phyloP scores from a whole-genome alignment of 2,329 filamentous ascomycete species.

The Alternaria novae-zelandiae region DNA sequence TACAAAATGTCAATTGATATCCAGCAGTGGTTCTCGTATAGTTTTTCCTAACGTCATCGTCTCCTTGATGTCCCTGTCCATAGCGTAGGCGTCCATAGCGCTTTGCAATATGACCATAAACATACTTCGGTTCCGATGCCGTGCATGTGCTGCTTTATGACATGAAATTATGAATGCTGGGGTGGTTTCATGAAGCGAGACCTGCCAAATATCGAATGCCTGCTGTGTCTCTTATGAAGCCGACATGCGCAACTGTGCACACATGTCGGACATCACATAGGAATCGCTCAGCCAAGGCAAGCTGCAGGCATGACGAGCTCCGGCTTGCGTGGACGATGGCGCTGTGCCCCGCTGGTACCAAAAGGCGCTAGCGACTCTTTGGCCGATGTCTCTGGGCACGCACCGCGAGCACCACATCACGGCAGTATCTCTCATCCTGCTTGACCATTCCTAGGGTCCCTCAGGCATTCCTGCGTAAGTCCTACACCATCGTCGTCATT shows the following conservation, averaged over 20 bases:
- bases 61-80: neutral
- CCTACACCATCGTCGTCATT: constrained; percentile 10
- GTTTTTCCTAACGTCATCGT: neutral
- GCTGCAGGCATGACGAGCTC: neutral
- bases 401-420: constrained; percentile 27
- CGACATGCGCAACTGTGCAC: neutral
- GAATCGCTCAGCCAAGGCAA: neutral
- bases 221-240: neutral
- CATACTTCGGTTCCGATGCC: neutral
- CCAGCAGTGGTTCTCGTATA: constrained; percentile 2
- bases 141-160: neutral
- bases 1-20: constrained; percentile 14
- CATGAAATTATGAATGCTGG: neutral
- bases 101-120: neutral
- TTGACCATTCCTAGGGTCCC: constrained; percentile 15
- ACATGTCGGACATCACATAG: neutral
- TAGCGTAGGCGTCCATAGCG: neutral
- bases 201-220: neutral
- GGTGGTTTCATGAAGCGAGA: neutral
- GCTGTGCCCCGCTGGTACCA: neutral
- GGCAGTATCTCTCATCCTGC: constrained; percentile 32
- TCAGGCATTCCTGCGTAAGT: constrained; percentile 18
- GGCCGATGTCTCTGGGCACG: neutral
- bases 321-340: neutral
- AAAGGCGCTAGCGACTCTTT: neutral